These are phyloP conservation scores for Heterobasidion occidentale DNA, from an alignment of 1,284 basidiomycete species.

Conservation along the genomic window DNA sequence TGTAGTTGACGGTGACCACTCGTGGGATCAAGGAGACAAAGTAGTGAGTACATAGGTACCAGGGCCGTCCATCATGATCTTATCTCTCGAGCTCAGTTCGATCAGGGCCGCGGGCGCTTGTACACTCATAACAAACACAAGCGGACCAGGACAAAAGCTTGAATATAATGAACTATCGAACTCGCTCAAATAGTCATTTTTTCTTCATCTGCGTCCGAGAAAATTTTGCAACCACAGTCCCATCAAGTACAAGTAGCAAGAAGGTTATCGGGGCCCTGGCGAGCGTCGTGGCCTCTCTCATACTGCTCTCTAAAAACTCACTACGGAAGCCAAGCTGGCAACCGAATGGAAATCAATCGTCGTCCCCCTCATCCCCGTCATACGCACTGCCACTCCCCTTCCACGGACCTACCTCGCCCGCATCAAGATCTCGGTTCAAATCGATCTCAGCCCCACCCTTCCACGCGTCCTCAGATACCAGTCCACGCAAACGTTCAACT, in stretches of 20 bases:
- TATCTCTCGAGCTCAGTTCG: background rate
- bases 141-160: background rate
- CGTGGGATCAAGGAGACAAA: no score
- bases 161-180: background rate
- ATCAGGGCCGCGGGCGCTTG: background rate
- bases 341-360: background rate
- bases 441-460: conserved; percentile 21
- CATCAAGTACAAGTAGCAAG: no score
- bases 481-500: conserved; percentile 50
- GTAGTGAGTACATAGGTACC: no score
- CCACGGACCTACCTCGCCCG: conserved; percentile 18
- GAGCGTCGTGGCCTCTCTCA: no score
- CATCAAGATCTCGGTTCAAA: conserved; percentile 24
- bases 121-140: background rate
- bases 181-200: no score
- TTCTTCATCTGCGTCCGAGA: no score
- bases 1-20: no score
- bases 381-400: conserved; percentile 14
- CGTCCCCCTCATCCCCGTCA: conserved; percentile 24
- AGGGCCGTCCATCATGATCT: background rate
- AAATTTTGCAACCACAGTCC: no score
- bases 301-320: no score
- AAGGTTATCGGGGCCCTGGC: no score
- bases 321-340: background rate
- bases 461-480: conserved; percentile 17